Evolutionary conservation across 257 asterid genomes (phyloP), one percentile per base, ranked within the genome.

Genomic region (Rhazya stricta): DNA sequence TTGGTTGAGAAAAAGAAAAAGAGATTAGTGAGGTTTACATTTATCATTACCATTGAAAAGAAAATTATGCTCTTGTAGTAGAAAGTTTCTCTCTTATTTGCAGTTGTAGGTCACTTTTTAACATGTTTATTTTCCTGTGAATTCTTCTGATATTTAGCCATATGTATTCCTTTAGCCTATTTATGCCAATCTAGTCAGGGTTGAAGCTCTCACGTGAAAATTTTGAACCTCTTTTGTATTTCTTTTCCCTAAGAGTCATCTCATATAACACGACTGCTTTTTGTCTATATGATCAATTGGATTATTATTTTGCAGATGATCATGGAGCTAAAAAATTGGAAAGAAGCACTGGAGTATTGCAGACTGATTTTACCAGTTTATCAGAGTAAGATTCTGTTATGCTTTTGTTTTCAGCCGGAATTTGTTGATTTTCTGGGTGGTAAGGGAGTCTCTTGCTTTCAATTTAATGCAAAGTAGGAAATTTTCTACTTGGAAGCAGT

Each of bases 241-340:
- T 13, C 16, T 19, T 32, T 32, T 9, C 39, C 27, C 23, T 11
- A 58, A 27, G 39, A 60, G 9, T 15, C 9, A 32, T 27, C 41
- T 60, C 67, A 12, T 60, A 37, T 48, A 6, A 63, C 27, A 30
- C 16, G 16, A 18, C 18, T 62, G 0, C 21, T 32, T 32, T 18
- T 62, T 32, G 3, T 58, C 9, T 62, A 23, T 63, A 34, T 19
- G 15, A 16, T 34, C 10, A 30, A 34, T 19, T 34, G 29, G 10
- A 21, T 37, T 74, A 27, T 57, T 67, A 5, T 72, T 51, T 43
- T 13, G 4, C 57, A 95, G 98, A 81, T 85, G 75, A 83, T 69
- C 71, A 88, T 89, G 96, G 96, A 92, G 84, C 82, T 85, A 74
- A 89, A 89, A 80, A 89, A 85, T 58, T 95, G 98, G 98, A 80